Evolutionary conservation across 176 grass and related monocot species (phyloP).

Genomic region (Chloris gayana): DNA sequence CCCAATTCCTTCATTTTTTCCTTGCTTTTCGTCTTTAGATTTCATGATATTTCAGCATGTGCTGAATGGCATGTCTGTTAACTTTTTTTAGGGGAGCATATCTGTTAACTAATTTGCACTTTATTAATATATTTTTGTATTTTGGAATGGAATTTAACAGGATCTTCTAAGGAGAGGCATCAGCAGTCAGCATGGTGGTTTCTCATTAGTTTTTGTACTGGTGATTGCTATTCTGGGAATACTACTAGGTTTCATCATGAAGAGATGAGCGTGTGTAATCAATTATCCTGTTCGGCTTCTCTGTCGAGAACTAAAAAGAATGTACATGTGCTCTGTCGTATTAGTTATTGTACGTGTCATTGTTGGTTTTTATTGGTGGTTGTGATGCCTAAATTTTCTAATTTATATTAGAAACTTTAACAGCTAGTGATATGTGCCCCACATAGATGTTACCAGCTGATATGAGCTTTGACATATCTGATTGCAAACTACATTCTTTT

Average conservation of each 20-base stretch:
- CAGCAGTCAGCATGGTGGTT: conserved; percentile 56
- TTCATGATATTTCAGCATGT: conserved; percentile 6
- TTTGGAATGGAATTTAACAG: conserved; percentile 45
- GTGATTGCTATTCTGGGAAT: conserved; percentile 74
- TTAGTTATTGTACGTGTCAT: conserved; percentile 45
- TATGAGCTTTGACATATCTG: neutral
- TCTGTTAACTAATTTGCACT: neutral
- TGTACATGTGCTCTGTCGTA: conserved; percentile 16
- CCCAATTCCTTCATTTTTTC: neutral
- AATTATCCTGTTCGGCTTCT: conserved; percentile 25
- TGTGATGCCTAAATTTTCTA: conserved; percentile 41
- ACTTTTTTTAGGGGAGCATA: neutral
- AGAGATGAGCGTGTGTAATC: conserved; percentile 53
- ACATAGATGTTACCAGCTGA: conserved; percentile 13
- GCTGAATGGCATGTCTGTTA: neutral
- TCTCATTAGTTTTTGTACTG: conserved; percentile 61
- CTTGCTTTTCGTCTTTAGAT: neutral
- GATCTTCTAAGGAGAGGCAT: conserved; percentile 67
- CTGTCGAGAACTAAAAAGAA: conserved; percentile 8
- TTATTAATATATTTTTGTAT: neutral
- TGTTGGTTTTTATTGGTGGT: conserved; percentile 28
- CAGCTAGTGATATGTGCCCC: neutral
- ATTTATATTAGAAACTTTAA: conserved; percentile 35
- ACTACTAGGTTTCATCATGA: conserved; percentile 72
- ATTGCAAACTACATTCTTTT: conserved; percentile 5